Percentiles rank a stretch among this genome's conserved stretches.
Evolutionary conservation across 2,329 filamentous ascomycete genomes (phyloP).

Genomic region (Alternaria sp.): DNA sequence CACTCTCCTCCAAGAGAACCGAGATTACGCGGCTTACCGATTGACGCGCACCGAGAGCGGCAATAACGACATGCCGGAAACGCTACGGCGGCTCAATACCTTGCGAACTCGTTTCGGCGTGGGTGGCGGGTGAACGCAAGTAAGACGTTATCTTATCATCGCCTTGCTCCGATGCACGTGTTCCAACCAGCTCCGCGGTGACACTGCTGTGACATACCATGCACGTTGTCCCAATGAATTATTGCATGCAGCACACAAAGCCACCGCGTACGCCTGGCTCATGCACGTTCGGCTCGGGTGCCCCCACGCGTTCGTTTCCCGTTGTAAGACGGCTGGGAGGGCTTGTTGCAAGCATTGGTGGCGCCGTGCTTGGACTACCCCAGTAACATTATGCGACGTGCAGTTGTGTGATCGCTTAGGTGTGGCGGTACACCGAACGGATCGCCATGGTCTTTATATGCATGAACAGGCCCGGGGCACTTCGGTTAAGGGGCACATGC

Average conservation of each 20-base stretch:
- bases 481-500: background rate
- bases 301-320: conserved; percentile 12
- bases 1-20: conserved; percentile 52
- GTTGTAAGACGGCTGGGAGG: background rate
- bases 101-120: conserved; percentile 44
- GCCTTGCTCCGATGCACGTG: conserved; percentile 5
- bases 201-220: background rate
- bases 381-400: background rate
- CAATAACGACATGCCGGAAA: conserved; percentile 38
- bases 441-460: background rate
- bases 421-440: background rate
- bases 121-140: conserved; percentile 36
- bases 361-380: background rate
- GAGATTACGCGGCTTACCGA: conserved; percentile 44
- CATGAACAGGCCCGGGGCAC: background rate
- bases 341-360: background rate
- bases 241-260: conserved; percentile 4
- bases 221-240: conserved; percentile 7
- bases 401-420: background rate
- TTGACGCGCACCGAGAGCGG: conserved; percentile 35
- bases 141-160: conserved; percentile 8
- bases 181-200: conserved; percentile 7
- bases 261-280: background rate
- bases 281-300: conserved; percentile 4
- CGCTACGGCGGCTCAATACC: conserved; percentile 41